A percentile compares a stretch with the other conserved stretches of the same genome.
Conservation (phyloP, 441 rosid species). For the California macrophylla region DNA sequence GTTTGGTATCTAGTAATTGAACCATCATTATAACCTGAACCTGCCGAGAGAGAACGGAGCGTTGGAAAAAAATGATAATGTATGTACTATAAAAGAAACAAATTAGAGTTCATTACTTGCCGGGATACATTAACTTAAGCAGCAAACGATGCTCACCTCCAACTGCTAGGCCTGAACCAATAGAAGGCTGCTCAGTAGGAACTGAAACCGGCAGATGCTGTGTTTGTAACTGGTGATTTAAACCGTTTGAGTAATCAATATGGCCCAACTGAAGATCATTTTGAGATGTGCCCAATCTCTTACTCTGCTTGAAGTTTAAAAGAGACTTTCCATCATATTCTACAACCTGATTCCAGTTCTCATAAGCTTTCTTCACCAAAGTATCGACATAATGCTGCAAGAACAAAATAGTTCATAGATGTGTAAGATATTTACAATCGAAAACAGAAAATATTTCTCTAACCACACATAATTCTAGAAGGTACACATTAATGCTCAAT, state of each 20-base stretch:
- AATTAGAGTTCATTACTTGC: too few relatives aligned
- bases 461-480: too few relatives aligned
- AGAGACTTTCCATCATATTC: conserved; percentile 90
- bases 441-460: too few relatives aligned
- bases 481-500: too few relatives aligned
- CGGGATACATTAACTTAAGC: not conserved
- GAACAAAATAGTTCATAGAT: conserved; percentile 5
- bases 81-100: not conserved
- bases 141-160: conserved; percentile 39
- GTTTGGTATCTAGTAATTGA: conserved; percentile 36
- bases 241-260: conserved; percentile 36
- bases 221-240: conserved; percentile 44
- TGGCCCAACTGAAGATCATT: conserved; percentile 40
- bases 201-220: conserved; percentile 29
- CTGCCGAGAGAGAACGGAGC: not conserved
- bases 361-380: conserved; percentile 90
- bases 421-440: too few relatives aligned
- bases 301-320: conserved; percentile 50
- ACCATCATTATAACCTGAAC: conserved; percentile 51
- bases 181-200: conserved; percentile 43
- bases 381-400: conserved; percentile 79
- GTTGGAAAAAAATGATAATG: too few relatives aligned
- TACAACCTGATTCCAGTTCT: conserved; percentile 69
- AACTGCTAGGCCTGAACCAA: conserved; percentile 38
- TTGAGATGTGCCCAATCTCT: conserved; percentile 35